Evolutionary conservation across 768 basidiomycete species (phyloP).

Genomic region (Rhizopogon vinicolor): DNA sequence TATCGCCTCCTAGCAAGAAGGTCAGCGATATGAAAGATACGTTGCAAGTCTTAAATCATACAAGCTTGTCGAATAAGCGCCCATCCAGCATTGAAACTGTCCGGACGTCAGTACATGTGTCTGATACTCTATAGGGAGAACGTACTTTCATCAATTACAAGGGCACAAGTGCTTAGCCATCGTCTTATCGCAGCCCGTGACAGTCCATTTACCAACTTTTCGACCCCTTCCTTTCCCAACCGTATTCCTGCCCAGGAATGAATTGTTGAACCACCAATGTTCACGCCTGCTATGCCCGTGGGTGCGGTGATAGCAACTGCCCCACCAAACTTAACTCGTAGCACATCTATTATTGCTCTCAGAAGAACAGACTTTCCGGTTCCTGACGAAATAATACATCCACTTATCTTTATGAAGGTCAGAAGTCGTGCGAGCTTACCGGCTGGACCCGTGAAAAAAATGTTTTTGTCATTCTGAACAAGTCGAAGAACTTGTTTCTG

Average conservation of each 20-base stretch:
- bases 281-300: constrained; percentile 62
- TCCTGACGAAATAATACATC: constrained; percentile 24
- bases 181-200: constrained; percentile 23
- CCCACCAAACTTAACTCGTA: constrained; percentile 26
- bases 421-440: constrained; percentile 32
- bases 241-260: constrained; percentile 67
- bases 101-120: constrained; percentile 5
- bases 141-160: constrained; percentile 72
- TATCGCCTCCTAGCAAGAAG: constrained; percentile 26
- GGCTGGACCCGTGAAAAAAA: constrained; percentile 77
- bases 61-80: constrained; percentile 64
- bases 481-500: constrained; percentile 36
- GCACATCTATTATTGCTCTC: constrained; percentile 48
- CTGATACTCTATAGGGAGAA: background rate
- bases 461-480: constrained; percentile 50
- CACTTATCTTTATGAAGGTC: background rate
- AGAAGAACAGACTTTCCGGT: constrained; percentile 74
- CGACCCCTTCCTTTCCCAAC: constrained; percentile 45
- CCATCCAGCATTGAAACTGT: constrained; percentile 78
- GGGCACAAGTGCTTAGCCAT: constrained; percentile 49
- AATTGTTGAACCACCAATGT: constrained; percentile 66
- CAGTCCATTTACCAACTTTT: constrained; percentile 37
- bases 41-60: constrained; percentile 34
- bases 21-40: background rate
- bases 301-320: constrained; percentile 60